These are phyloP conservation scores for Adenanthera pavonina DNA, from an alignment of 306 rosid genomes.

Conservation along the genomic window DNA sequence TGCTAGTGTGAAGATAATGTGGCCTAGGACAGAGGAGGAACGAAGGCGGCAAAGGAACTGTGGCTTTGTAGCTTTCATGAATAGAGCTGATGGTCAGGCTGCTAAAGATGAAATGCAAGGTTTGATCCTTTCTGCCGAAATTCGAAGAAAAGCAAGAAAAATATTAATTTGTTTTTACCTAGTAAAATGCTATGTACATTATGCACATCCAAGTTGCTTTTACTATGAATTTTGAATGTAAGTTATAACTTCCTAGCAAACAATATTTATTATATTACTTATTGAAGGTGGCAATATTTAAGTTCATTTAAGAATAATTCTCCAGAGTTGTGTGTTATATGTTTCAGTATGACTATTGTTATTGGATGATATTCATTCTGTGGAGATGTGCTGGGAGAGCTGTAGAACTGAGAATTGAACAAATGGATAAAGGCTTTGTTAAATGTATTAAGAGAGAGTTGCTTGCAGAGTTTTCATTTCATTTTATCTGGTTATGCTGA, in stretches of 20 bases:
- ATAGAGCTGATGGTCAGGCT: constrained; percentile 97
- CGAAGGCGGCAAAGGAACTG: constrained; percentile 98
- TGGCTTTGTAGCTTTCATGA: constrained; percentile 99
- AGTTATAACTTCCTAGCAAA: constrained; percentile 21
- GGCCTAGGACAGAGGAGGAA: constrained; percentile 99
- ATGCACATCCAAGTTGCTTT: constrained; percentile 19
- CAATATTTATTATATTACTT: constrained; percentile 23
- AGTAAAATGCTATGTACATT: constrained; percentile 9
- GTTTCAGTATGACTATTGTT: not conserved
- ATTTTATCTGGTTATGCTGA: not conserved
- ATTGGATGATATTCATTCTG: constrained; percentile 12
- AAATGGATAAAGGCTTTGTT: not conserved
- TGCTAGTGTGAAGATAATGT: constrained; percentile 99
- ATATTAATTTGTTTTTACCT: not conserved
- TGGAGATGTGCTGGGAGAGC: not conserved
- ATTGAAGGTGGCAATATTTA: constrained; percentile 9
- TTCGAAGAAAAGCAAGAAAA: not conserved
- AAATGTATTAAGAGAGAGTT: too few species aligned
- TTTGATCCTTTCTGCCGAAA: constrained; percentile 44
- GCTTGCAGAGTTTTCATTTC: too few species aligned
- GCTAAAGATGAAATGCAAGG: constrained; percentile 99
- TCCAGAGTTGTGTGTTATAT: not conserved
- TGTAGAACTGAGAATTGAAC: not conserved
- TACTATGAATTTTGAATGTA: constrained; percentile 18
- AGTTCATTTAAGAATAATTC: not conserved